These are phyloP conservation scores for Leishmania martiniquensis DNA, from an alignment of 208 protist species.

Conservation along the genomic window DNA sequence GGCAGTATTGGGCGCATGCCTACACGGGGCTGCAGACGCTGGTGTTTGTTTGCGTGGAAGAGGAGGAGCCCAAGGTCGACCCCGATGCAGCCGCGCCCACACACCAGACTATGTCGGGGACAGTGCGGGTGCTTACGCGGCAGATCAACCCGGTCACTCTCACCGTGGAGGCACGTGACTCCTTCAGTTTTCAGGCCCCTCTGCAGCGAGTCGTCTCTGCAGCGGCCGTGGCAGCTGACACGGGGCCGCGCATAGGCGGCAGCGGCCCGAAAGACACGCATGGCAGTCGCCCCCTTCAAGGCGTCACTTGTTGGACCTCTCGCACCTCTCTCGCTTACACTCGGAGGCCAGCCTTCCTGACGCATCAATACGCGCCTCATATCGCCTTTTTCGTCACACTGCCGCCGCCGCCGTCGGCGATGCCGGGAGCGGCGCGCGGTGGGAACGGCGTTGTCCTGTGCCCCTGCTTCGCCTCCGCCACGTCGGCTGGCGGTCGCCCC, in stretches of 20 bases:
- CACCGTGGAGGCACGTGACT: slow-evolving; percentile 50
- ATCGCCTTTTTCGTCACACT: slow-evolving; percentile 59
- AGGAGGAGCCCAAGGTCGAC: slow-evolving; percentile 8
- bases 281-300: background rate
- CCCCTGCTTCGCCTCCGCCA: slow-evolving; percentile 29
- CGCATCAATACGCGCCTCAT: slow-evolving; percentile 58
- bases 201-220: slow-evolving; percentile 24
- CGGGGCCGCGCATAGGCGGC: background rate
- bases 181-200: slow-evolving; percentile 39
- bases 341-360: slow-evolving; percentile 51
- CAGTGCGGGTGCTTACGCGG: slow-evolving; percentile 51
- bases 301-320: background rate
- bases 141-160: slow-evolving; percentile 53
- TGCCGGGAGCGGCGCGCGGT: background rate
- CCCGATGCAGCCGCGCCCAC: background rate
- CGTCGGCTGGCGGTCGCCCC: background rate
- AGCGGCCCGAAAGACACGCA: slow-evolving; percentile 2
- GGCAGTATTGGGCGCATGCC: slow-evolving; percentile 29
- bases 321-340: slow-evolving; percentile 36
- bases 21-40: slow-evolving; percentile 35
- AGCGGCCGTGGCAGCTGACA: background rate
- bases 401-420: slow-evolving; percentile 7
- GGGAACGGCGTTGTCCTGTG: slow-evolving; percentile 33
- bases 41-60: slow-evolving; percentile 40
- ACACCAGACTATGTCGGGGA: background rate